These are phyloP conservation scores for Linnemannia zychae DNA, from an alignment of 192 early-diverging fungal species.

Conservation along the genomic window DNA sequence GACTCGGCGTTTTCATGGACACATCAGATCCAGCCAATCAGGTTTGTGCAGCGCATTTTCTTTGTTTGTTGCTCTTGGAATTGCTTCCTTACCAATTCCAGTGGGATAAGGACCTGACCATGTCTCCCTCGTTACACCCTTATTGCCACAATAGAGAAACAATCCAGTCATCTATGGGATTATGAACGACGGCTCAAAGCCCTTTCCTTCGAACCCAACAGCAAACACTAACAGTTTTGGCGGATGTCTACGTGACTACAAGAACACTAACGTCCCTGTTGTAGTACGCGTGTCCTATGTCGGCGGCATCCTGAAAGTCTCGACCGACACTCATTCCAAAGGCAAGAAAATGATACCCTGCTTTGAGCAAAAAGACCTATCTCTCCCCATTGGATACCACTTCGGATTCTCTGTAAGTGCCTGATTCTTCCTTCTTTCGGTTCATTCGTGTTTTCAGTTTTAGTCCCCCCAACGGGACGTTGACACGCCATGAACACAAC, in stretches of 20 bases:
- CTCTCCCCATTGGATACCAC: constrained; percentile 77
- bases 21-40: constrained; percentile 62
- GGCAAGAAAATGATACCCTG: constrained; percentile 71
- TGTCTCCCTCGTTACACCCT: background rate
- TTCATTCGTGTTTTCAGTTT: background rate
- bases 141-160: constrained; percentile 47
- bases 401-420: constrained; percentile 77
- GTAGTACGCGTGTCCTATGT: constrained; percentile 72
- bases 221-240: constrained; percentile 47
- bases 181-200: constrained; percentile 73
- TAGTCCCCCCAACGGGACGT: background rate
- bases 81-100: background rate
- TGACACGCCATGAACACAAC: background rate
- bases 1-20: constrained; percentile 78
- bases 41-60: constrained; percentile 23
- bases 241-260: constrained; percentile 77
- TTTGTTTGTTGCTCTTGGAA: background rate
- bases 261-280: constrained; percentile 69
- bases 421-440: background rate
- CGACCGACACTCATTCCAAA: constrained; percentile 64
- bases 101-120: background rate
- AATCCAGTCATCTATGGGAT: constrained; percentile 70
- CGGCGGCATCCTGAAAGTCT: constrained; percentile 64
- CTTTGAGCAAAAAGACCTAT: constrained; percentile 64
- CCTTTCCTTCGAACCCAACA: constrained; percentile 40